Conservation (phyloP, 2,329 filamentous ascomycete species). For the Phaeophleospora eucalypticola region DNA sequence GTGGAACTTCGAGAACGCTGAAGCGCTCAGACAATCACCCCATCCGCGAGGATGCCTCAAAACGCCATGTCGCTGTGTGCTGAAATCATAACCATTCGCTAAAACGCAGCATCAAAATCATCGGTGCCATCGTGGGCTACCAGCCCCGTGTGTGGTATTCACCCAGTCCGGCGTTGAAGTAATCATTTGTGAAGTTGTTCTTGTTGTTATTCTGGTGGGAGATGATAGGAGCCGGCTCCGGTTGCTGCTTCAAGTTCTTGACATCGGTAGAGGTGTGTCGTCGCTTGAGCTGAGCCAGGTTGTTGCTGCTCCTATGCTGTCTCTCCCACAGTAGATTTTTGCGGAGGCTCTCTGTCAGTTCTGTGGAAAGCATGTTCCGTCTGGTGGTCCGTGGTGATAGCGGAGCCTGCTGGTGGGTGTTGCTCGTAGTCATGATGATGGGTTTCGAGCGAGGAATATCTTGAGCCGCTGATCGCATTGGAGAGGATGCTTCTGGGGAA, state of each 20-base stretch:
- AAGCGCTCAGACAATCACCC: slow-evolving; percentile 5
- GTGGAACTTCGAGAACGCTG: slow-evolving; percentile 1
- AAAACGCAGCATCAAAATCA: slow-evolving; percentile 25
- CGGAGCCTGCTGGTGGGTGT: slow-evolving; percentile 53
- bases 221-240: slow-evolving; percentile 57
- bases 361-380: slow-evolving; percentile 91
- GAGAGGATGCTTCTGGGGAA: slow-evolving; percentile 47
- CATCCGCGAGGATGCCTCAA: slow-evolving; percentile 15
- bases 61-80: slow-evolving; percentile 12
- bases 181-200: slow-evolving; percentile 76
- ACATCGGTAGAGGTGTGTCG: slow-evolving; percentile 88
- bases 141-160: slow-evolving; percentile 85
- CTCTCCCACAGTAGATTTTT: slow-evolving; percentile 92
- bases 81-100: slow-evolving; percentile 21
- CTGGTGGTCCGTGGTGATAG: slow-evolving; percentile 88
- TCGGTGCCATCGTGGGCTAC: slow-evolving; percentile 51
- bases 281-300: slow-evolving; percentile 82
- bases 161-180: slow-evolving; percentile 75
- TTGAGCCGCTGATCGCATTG: slow-evolving; percentile 28
- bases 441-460: slow-evolving; percentile 65
- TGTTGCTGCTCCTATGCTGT: slow-evolving; percentile 86
- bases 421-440: slow-evolving; percentile 69
- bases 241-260: slow-evolving; percentile 79
- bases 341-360: slow-evolving; percentile 87
- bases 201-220: slow-evolving; percentile 24